Percentiles rank a stretch among this genome's conserved stretches.
Conservation (phyloP, 352 stramenopile species). For the Globisporangium mamillatum region DNA sequence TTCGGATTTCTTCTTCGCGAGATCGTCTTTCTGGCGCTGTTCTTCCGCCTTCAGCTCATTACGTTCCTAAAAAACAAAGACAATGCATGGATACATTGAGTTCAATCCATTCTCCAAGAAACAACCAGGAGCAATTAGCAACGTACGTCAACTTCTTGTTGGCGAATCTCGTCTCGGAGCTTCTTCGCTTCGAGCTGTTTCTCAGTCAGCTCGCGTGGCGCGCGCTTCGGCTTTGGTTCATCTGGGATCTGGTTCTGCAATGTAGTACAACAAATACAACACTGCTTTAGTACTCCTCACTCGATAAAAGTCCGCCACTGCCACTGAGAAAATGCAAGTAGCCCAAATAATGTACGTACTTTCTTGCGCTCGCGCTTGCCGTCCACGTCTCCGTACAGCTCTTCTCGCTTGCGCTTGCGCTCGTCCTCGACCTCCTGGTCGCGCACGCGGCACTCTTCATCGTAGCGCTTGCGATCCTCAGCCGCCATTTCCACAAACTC, state of each 20-base stretch:
- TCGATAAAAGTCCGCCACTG: background rate
- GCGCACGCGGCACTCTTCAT: conserved; percentile 68
- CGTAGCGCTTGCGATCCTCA: conserved; percentile 62
- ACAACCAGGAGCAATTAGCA: background rate
- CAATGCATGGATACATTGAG: background rate
- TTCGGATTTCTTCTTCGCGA: conserved; percentile 75
- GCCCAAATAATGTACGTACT: conserved; percentile 13
- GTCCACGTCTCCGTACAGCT: conserved; percentile 66
- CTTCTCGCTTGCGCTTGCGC: conserved; percentile 70
- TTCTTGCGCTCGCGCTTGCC: conserved; percentile 83
- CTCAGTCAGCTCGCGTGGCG: conserved; percentile 46
- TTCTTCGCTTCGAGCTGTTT: conserved; percentile 73
- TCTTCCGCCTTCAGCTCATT: conserved; percentile 78
- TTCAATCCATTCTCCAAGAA: background rate
- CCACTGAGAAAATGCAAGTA: background rate
- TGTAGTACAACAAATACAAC: background rate
- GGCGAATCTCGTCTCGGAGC: conserved; percentile 65
- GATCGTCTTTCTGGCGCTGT: conserved; percentile 72
- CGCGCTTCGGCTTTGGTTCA: conserved; percentile 36
- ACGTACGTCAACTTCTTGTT: conserved; percentile 51
- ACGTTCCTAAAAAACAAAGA: conserved; percentile 30
- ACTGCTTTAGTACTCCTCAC: conserved; percentile 4
- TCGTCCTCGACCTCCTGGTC: conserved; percentile 73
- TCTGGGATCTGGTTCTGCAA: conserved; percentile 33
- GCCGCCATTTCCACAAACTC: conserved; percentile 68